These are phyloP conservation scores for Kluyveromyces aestuarii DNA, from an alignment of 805 yeast genomes.

Conservation along the genomic window DNA sequence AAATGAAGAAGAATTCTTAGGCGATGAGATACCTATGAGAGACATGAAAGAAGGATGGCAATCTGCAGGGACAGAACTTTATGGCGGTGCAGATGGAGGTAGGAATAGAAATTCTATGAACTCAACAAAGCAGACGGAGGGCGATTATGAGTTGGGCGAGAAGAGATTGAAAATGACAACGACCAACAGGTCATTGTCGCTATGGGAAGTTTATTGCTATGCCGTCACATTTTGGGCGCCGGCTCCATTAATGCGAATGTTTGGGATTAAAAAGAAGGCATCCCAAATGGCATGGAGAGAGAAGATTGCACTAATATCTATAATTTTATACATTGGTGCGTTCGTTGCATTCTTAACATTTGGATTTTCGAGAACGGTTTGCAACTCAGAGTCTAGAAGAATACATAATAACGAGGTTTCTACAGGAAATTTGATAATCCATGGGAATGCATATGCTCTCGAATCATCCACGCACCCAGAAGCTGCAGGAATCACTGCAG, in stretches of 20 bases:
- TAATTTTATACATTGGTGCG: conserved; percentile 66
- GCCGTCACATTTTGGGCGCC: conserved; percentile 90
- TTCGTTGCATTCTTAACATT: conserved; percentile 81
- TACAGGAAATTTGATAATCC: conserved; percentile 57
- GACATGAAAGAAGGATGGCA: conserved; percentile 1
- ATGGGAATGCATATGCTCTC: conserved; percentile 74
- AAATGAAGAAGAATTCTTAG: conserved; percentile 4
- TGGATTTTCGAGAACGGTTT: conserved; percentile 81
- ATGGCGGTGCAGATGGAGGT: background rate
- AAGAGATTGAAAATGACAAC: background rate
- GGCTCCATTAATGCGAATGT: conserved; percentile 53
- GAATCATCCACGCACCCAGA: conserved; percentile 68
- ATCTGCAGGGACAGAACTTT: background rate
- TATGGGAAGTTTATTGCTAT: conserved; percentile 82
- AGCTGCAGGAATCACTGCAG: conserved; percentile 67
- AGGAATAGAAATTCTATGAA: background rate
- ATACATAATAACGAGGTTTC: conserved; percentile 52
- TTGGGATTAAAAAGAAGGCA: conserved; percentile 70
- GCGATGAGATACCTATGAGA: conserved; percentile 6
- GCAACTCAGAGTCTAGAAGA: conserved; percentile 41
- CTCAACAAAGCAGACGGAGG: background rate
- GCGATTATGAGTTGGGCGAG: background rate
- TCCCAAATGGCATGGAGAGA: conserved; percentile 97
- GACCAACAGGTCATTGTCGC: conserved; percentile 16
- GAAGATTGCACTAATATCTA: conserved; percentile 73